Evolutionary conservation across 2,329 filamentous ascomycete genomes (phyloP).

Genomic region (Blastomyces silverae): DNA sequence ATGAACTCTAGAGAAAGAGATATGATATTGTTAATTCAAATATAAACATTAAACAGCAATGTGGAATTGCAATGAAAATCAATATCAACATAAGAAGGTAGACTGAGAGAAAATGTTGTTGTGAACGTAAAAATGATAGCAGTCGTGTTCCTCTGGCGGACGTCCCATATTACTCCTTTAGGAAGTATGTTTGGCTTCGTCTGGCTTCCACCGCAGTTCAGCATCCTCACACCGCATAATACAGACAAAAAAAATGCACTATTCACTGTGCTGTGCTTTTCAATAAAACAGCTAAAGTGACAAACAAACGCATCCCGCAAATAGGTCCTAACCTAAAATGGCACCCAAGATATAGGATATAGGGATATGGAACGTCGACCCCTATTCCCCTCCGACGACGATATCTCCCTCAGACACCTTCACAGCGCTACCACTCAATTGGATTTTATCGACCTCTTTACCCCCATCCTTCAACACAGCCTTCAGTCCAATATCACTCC

Average conservation of each 20-base stretch:
- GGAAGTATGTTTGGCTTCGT: slow-evolving; percentile 12
- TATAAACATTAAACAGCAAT: slow-evolving; percentile 4
- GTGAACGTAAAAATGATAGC: background rate
- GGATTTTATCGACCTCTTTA: slow-evolving; percentile 18
- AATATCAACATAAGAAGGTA: background rate
- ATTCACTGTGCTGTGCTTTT: background rate
- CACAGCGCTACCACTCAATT: slow-evolving; percentile 21
- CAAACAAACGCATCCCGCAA: background rate
- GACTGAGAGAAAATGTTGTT: background rate
- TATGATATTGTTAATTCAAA: background rate
- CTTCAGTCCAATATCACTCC: slow-evolving; percentile 44
- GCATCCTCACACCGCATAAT: background rate
- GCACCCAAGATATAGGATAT: background rate
- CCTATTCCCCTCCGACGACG: slow-evolving; percentile 7
- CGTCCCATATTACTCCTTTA: background rate
- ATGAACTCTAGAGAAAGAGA: background rate
- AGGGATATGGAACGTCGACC: background rate
- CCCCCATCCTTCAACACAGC: slow-evolving; percentile 36
- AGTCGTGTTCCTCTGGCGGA: background rate
- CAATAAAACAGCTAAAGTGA: background rate
- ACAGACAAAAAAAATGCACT: background rate
- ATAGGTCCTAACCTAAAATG: background rate
- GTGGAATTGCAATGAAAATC: background rate
- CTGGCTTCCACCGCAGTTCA: background rate
- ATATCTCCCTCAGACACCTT: slow-evolving; percentile 21